Evolutionary conservation across 805 yeast genomes (phyloP).

Genomic region (Lachancea waltii): DNA sequence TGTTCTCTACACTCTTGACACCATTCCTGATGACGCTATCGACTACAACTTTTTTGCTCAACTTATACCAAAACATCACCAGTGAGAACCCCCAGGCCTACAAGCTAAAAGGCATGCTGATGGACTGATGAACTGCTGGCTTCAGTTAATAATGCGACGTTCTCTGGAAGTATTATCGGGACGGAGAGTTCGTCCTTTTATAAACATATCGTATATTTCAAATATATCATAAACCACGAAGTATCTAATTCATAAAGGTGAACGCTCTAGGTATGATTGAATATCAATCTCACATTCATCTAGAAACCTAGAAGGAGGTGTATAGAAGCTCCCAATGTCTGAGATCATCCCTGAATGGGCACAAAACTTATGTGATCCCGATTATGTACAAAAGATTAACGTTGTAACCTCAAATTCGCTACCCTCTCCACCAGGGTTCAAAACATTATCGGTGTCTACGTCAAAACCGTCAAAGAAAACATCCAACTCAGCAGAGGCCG

Average conservation of each 20-base stretch:
- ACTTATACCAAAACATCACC: not conserved
- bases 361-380: slow-evolving; percentile 7
- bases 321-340: not conserved
- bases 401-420: slow-evolving; percentile 11
- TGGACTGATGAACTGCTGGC: no score
- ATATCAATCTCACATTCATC: no score
- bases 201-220: no score
- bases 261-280: no score
- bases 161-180: no score
- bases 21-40: slow-evolving; percentile 2
- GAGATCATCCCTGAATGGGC: slow-evolving; percentile 17
- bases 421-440: slow-evolving; percentile 27
- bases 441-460: slow-evolving; percentile 2
- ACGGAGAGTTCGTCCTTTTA: no score
- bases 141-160: no score
- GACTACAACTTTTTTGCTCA: slow-evolving; percentile 6
- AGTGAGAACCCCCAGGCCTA: no score
- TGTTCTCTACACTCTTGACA: not conserved
- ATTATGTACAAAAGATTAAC: slow-evolving; percentile 10
- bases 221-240: no score
- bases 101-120: no score
- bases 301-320: no score
- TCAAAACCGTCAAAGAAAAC: not conserved
- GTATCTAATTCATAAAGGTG: no score
- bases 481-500: slow-evolving; percentile 1